phyloP scores from a whole-genome alignment of 179 eudicot species.

The Vitellaria paradoxa region DNA sequence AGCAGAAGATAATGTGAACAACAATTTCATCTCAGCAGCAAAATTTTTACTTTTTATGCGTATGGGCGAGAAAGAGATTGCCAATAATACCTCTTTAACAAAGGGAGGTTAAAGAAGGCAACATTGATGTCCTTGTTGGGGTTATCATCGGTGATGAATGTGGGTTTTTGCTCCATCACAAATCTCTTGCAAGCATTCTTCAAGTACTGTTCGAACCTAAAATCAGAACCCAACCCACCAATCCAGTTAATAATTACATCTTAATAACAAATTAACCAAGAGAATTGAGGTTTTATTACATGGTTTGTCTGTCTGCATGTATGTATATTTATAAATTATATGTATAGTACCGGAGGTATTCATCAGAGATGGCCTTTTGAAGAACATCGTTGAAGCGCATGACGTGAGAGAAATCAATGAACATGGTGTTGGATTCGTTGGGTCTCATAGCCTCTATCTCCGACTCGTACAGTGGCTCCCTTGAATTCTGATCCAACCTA shows the following conservation, averaged over 20 bases:
- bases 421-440: slow-evolving; percentile 84
- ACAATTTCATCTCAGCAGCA: neutral
- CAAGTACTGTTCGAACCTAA: slow-evolving; percentile 77
- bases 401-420: slow-evolving; percentile 86
- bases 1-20: neutral
- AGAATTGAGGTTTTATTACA: no score
- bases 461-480: slow-evolving; percentile 54
- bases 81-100: slow-evolving; percentile 60
- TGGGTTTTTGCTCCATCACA: slow-evolving; percentile 76
- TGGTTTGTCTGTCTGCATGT: no score
- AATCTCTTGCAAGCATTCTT: slow-evolving; percentile 90
- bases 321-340: no score
- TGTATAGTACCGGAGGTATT: slow-evolving; percentile 51
- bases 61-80: neutral
- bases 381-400: slow-evolving; percentile 77
- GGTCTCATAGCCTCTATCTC: slow-evolving; percentile 82
- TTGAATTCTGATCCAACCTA: slow-evolving; percentile 41
- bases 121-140: slow-evolving; percentile 83
- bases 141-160: slow-evolving; percentile 72
- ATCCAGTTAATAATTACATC: neutral
- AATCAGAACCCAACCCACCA: neutral
- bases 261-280: neutral
- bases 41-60: neutral
- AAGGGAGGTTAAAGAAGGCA: slow-evolving; percentile 79
- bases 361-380: slow-evolving; percentile 83